A percentile compares a stretch with the other conserved stretches of the same genome.
Conservation (phyloP, 768 basidiomycete genomes). For the Trametes sanguinea region DNA sequence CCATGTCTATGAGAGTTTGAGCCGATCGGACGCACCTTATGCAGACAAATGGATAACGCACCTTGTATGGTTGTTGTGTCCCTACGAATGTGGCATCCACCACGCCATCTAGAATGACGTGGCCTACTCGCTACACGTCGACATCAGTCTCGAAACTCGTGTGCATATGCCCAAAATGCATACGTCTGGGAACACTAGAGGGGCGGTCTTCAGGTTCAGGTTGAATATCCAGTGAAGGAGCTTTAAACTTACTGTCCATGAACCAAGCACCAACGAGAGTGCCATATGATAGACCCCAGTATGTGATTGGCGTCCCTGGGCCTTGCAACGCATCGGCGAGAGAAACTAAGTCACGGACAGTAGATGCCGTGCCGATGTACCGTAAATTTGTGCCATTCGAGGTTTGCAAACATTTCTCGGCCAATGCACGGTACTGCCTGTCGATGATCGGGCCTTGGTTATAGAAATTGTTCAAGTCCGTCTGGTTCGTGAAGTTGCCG, state of each 20-base stretch:
- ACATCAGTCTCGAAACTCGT: background rate
- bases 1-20: conserved; percentile 1
- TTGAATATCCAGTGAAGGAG: background rate
- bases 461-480: conserved; percentile 13
- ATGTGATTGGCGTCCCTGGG: conserved; percentile 4
- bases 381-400: conserved; percentile 14
- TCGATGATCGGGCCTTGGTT: conserved; percentile 3
- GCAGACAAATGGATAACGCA: background rate
- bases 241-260: conserved; percentile 7
- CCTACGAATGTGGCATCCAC: conserved; percentile 7
- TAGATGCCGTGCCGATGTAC: conserved; percentile 18
- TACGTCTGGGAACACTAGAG: conserved; percentile 17
- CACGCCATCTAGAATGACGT: conserved; percentile 18
- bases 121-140: conserved; percentile 5
- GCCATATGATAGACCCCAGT: conserved; percentile 21
- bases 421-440: conserved; percentile 4
- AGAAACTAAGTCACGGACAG: conserved; percentile 20
- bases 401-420: conserved; percentile 11
- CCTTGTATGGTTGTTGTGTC: conserved; percentile 7
- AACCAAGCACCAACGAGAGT: conserved; percentile 15
- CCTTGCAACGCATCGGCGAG: conserved; percentile 16
- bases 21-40: too few species aligned
- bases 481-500: conserved; percentile 17
- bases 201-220: too few species aligned
- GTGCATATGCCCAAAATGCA: background rate